Percentiles rank a stretch among this genome's conserved stretches.
Evolutionary conservation across 345 rosid genomes (phyloP).

Genomic region (Citropsis articulata): DNA sequence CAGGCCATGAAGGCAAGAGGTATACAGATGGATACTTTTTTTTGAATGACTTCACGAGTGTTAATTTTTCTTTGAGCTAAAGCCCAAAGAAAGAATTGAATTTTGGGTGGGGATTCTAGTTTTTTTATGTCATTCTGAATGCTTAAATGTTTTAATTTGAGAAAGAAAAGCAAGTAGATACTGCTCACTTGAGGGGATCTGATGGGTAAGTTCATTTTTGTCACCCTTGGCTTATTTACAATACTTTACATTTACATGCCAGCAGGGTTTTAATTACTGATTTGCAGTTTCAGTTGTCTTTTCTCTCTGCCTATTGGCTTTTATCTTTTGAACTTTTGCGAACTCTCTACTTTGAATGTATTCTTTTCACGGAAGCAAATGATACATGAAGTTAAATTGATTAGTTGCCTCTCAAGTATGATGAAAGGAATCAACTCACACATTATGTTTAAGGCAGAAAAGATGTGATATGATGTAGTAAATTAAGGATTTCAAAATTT

Average conservation of each 20-base stretch:
- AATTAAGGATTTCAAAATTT: neutral
- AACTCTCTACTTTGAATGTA: neutral
- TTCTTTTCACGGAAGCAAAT: neutral
- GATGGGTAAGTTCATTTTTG: neutral
- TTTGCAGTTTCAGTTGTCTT: neutral
- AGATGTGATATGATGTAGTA: neutral
- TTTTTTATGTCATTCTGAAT: too few species aligned
- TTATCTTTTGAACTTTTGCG: neutral
- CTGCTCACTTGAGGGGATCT: neutral
- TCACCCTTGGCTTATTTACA: neutral
- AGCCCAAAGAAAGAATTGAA: too few species aligned
- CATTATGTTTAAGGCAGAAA: neutral
- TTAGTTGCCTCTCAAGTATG: neutral
- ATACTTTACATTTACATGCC: neutral
- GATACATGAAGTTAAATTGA: neutral
- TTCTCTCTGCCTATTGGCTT: neutral
- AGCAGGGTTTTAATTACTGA: neutral
- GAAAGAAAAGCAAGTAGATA: slow-evolving; percentile 2
- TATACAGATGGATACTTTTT: too few species aligned
- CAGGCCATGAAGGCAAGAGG: too few species aligned
- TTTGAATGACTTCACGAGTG: too few species aligned
- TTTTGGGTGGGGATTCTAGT: too few species aligned
- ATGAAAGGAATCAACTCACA: neutral
- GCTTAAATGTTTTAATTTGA: neutral
- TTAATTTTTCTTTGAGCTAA: too few species aligned